Percentiles rank a stretch among this genome's conserved stretches.
Conservation (phyloP, 805 yeast species). For the Saturnispora mendoncae region DNA sequence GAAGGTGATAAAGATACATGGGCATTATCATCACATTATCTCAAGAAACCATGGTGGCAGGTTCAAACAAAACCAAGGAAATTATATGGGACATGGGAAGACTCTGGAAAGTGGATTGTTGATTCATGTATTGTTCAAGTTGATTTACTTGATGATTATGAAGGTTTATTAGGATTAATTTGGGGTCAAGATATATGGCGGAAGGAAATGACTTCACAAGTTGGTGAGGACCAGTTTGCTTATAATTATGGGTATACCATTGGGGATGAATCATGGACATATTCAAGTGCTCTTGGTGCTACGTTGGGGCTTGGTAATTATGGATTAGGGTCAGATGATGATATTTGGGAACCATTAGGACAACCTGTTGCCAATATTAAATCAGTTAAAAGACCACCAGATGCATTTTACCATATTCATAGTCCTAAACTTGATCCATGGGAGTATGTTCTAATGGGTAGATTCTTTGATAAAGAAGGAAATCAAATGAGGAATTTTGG, state of each 20-base stretch:
- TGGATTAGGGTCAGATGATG: constrained; percentile 9
- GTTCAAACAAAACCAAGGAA: constrained; percentile 28
- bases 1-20: constrained; percentile 76
- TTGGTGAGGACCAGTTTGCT: constrained; percentile 9
- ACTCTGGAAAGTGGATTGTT: constrained; percentile 14
- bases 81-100: constrained; percentile 18
- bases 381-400: constrained; percentile 16
- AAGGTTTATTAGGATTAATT: constrained; percentile 10
- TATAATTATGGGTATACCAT: constrained; percentile 18
- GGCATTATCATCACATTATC: constrained; percentile 50
- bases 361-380: not conserved
- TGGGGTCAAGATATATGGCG: constrained; percentile 13
- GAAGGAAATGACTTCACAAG: constrained; percentile 10
- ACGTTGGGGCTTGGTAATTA: constrained; percentile 7
- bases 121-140: constrained; percentile 23
- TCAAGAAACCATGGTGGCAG: constrained; percentile 41
- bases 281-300: constrained; percentile 11
- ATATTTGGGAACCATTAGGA: constrained; percentile 9
- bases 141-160: constrained; percentile 24
- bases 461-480: constrained; percentile 15
- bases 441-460: constrained; percentile 20
- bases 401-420: constrained; percentile 36
- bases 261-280: constrained; percentile 14
- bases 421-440: constrained; percentile 45
- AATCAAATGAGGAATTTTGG: constrained; percentile 23